phyloP scores from a whole-genome alignment of 2,329 filamentous ascomycete species.

The Fusarium ramigenum region DNA sequence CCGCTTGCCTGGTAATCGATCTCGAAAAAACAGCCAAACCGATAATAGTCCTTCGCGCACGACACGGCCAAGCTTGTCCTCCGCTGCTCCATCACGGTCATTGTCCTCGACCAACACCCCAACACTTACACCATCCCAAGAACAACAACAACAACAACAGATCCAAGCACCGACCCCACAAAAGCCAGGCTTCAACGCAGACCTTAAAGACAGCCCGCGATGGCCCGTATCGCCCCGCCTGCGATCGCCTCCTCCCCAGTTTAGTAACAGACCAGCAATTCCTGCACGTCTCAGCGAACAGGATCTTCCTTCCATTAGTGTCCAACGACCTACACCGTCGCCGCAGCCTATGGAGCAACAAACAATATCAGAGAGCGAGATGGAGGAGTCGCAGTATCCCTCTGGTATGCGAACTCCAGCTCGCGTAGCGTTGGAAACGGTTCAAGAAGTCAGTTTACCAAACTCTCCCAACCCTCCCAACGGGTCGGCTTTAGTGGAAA shows the following conservation, averaged over 20 bases:
- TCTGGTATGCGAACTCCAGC: constrained; percentile 68
- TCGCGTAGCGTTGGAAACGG: constrained; percentile 80
- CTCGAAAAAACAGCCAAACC: constrained; percentile 72
- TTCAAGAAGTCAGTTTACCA: constrained; percentile 86
- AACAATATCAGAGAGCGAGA: constrained; percentile 60
- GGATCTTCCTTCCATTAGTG: constrained; percentile 62
- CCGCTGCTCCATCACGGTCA: constrained; percentile 71
- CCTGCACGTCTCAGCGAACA: constrained; percentile 58
- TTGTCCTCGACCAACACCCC: constrained; percentile 76
- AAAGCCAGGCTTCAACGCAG: constrained; percentile 63
- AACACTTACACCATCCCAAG: constrained; percentile 69
- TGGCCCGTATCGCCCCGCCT: constrained; percentile 83
- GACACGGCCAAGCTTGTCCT: constrained; percentile 61
- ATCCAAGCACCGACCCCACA: constrained; percentile 71
- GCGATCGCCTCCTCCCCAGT: constrained; percentile 75
- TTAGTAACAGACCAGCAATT: constrained; percentile 55
- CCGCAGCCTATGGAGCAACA: constrained; percentile 54
- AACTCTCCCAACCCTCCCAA: constrained; percentile 68
- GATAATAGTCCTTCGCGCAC: constrained; percentile 71
- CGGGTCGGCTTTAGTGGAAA: constrained; percentile 59
- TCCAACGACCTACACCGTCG: constrained; percentile 61
- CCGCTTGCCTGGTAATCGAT: constrained; percentile 56
- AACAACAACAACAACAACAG: constrained; percentile 65
- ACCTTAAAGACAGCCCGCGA: constrained; percentile 68
- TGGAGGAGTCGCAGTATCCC: constrained; percentile 58